A percentile compares a stretch with the other conserved stretches of the same genome.
Conservation (phyloP, 2,329 filamentous ascomycete genomes). For the Bisporella sp. region DNA sequence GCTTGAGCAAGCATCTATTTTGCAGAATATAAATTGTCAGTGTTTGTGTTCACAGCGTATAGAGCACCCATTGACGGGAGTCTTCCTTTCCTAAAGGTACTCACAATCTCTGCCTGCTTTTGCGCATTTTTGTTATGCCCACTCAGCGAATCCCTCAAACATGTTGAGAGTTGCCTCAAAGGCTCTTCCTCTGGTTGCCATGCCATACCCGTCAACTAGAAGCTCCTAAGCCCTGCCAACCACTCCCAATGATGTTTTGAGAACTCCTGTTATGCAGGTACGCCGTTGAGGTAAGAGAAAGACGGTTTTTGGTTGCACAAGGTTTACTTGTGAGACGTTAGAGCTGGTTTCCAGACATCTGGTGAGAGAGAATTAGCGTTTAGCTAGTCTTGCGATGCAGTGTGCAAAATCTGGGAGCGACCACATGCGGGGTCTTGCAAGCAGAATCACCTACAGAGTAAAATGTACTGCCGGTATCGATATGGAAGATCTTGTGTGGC, state of each 20-base stretch:
- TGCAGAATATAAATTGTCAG: conserved; percentile 7
- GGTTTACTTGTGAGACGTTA: conserved; percentile 25
- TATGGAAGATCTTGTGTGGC: no score
- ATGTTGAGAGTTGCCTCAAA: conserved; percentile 81
- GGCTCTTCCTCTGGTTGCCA: conserved; percentile 90
- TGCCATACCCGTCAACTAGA: conserved; percentile 51
- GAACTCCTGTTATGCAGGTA: conserved; percentile 25
- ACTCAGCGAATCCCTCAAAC: conserved; percentile 86
- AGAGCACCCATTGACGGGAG: background rate
- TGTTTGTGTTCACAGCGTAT: background rate
- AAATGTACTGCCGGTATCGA: no score
- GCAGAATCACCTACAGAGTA: no score
- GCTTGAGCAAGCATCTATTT: conserved; percentile 86
- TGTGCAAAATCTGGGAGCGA: no score
- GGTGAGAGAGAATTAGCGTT: background rate
- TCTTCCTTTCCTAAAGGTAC: conserved; percentile 30
- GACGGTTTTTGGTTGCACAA: conserved; percentile 23
- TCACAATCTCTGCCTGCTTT: conserved; percentile 83
- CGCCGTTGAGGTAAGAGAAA: conserved; percentile 15
- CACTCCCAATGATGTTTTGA: conserved; percentile 9
- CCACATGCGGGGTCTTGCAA: no score
- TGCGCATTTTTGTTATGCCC: conserved; percentile 72
- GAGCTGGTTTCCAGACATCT: conserved; percentile 21
- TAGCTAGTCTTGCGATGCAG: no score
- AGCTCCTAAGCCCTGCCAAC: conserved; percentile 11